A percentile compares a stretch with the other conserved stretches of the same genome.
Conservation (phyloP, 2,329 filamentous ascomycete genomes). For the Conoideocrella luteorostrata region DNA sequence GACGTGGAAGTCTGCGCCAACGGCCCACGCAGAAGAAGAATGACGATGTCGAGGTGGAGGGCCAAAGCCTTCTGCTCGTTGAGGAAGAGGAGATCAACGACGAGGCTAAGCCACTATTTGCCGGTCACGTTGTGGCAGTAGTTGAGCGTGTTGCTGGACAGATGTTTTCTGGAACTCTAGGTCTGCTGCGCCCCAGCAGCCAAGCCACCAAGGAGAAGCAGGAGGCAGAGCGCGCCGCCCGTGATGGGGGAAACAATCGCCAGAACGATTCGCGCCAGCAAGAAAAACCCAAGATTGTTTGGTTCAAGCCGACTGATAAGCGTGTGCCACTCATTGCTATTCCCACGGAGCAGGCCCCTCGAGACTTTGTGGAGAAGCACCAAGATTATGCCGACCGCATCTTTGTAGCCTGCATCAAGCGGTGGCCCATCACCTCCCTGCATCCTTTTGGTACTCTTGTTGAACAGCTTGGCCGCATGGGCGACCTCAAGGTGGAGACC, state of each 20-base stretch:
- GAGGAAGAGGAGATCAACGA: constrained; percentile 99
- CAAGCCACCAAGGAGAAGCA: constrained; percentile 99
- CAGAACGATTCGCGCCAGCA: constrained; percentile 73
- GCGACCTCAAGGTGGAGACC: constrained; percentile 94
- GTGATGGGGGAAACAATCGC: constrained; percentile 68
- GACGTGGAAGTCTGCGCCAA: constrained; percentile 91
- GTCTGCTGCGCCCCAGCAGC: constrained; percentile 88
- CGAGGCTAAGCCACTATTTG: constrained; percentile 94
- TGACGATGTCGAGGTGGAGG: constrained; percentile 97
- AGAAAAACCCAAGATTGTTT: constrained; percentile 99
- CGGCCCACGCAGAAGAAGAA: constrained; percentile 99
- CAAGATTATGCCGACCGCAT: constrained; percentile 96
- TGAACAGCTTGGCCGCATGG: constrained; percentile 95
- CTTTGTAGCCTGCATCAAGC: constrained; percentile 98
- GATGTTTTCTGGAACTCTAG: constrained; percentile 97
- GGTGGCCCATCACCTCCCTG: constrained; percentile 98
- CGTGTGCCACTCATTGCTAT: constrained; percentile 97
- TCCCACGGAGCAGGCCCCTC: constrained; percentile 92
- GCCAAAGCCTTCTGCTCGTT: constrained; percentile 90
- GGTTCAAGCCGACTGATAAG: constrained; percentile 99
- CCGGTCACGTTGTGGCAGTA: constrained; percentile 93
- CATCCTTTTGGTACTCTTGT: constrained; percentile 97
- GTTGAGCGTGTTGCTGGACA: constrained; percentile 95
- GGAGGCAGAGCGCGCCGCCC: constrained; percentile 87
- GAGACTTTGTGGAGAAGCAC: constrained; percentile 97